Percentiles rank a stretch among this genome's conserved stretches.
phyloP scores from a whole-genome alignment of 73 alveolate genomes.

The Stentor coeruleus region DNA sequence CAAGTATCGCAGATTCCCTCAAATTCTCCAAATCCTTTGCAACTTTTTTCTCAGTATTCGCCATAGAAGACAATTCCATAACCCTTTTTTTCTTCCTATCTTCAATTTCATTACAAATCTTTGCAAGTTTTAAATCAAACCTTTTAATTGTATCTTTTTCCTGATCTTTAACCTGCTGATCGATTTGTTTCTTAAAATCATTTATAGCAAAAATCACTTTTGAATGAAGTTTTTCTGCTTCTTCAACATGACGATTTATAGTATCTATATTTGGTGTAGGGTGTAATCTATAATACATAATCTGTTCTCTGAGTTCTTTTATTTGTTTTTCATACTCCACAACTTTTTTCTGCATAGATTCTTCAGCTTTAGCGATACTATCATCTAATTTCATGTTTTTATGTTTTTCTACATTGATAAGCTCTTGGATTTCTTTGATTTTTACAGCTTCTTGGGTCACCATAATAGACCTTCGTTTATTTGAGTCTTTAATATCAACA shows the following conservation, averaged over 20 bases:
- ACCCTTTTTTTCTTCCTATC: neutral
- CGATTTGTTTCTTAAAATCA: neutral
- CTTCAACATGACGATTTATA: neutral
- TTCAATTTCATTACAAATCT: slow-evolving; percentile 1
- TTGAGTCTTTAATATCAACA: neutral
- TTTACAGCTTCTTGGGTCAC: neutral
- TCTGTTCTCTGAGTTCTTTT: neutral
- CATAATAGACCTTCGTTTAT: neutral
- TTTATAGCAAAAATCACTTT: neutral
- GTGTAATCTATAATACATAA: neutral
- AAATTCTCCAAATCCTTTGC: slow-evolving; percentile 6
- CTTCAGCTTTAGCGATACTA: neutral
- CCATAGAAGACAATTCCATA: neutral
- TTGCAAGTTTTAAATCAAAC: slow-evolving; percentile 3
- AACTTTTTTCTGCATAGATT: neutral
- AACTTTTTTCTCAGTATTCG: neutral
- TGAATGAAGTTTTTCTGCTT: neutral
- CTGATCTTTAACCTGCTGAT: neutral
- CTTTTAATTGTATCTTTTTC: slow-evolving; percentile 10
- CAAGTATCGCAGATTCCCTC: neutral
- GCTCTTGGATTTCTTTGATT: slow-evolving; percentile 13
- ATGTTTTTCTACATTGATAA: neutral
- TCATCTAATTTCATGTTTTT: neutral
- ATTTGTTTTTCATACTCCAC: neutral
- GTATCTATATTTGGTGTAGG: slow-evolving; percentile 10